Evolutionary conservation across 768 basidiomycete species (phyloP), one percentile per base, ranked within the genome.

Genomic region (Lactifluus subvellereus): DNA sequence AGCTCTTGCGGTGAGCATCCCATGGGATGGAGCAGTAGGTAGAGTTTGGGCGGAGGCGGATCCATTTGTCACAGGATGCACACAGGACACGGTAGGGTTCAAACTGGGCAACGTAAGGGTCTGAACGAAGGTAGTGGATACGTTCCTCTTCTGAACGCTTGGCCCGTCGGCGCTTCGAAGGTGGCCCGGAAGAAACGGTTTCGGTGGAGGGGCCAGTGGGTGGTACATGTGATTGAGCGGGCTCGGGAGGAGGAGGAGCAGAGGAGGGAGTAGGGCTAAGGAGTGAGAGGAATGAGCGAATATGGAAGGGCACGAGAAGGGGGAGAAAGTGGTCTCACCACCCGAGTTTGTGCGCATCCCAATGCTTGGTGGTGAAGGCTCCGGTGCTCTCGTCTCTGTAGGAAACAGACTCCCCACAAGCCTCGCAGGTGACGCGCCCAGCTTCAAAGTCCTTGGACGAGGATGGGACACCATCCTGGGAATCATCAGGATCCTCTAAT

Each of bases 1-100:
- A 91, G 70, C 87, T 88, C 76, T 89, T 91, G 47, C 89, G 77
- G 70, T 91, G 89, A 3, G 89, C 89, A 70, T 91, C 88, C 89
- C 89, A 91, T 0, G 89, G 89, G 58, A 91, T 91, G n/a, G 85
- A 87, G 69, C 89, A 92, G 69, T 90, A 92, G 0, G 89, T 91
- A 58, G 89, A 91, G 72, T 92, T 92, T 49, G 89, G 88, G 8
- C 89, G 80, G n/a, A 91, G 77, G 16, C 90, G 80, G 66, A 91
- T 90, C 89, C 89, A 91, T 71, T 89, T 91, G 72, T 90, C 85
- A 74, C 89, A 92, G 5, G 81, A 84, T 51, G 84, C 86, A 72
- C 89, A 91, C 10, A 90, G 78, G 38, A 91, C 88, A 10, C 88
- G 81, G 71, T 90, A 90, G 0, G 89, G 83, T 73, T 91, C 88